Conservation (phyloP, 768 basidiomycete species). For the Dendrothele bispora region DNA sequence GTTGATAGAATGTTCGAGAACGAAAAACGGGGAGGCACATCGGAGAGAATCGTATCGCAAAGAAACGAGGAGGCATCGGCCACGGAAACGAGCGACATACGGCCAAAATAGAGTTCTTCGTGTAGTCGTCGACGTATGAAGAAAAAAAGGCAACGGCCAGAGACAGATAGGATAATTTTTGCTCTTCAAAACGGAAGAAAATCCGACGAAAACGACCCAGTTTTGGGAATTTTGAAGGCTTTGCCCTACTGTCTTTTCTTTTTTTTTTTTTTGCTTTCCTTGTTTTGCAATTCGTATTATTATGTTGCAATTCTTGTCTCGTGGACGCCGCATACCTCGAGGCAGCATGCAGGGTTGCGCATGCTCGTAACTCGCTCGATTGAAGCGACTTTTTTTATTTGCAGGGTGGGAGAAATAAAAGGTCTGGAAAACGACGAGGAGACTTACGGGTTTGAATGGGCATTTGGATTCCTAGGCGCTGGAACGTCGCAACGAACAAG, state of each 20-base stretch:
- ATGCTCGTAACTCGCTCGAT: not conserved
- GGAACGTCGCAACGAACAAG: constrained; percentile 89
- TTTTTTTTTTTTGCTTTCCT: too few species aligned
- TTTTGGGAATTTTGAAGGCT: too few species aligned
- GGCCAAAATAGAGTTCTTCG: not conserved
- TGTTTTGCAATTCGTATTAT: too few species aligned
- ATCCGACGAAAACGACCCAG: too few species aligned
- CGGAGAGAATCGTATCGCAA: constrained; percentile 27
- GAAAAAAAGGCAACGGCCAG: not conserved
- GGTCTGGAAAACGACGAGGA: constrained; percentile 13
- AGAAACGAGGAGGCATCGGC: constrained; percentile 26
- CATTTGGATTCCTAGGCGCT: constrained; percentile 77
- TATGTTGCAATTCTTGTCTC: too few species aligned
- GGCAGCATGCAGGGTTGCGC: not conserved
- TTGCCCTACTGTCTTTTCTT: too few species aligned
- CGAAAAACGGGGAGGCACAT: constrained; percentile 34
- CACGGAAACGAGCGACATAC: constrained; percentile 7
- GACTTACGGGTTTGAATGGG: constrained; percentile 83
- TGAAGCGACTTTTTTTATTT: too few species aligned
- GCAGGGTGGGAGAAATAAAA: constrained; percentile 20
- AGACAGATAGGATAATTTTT: too few species aligned
- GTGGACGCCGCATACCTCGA: not conserved
- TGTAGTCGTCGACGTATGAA: not conserved
- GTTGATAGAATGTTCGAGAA: constrained; percentile 58
- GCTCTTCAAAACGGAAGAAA: too few species aligned